Conservation (phyloP, 805 yeast genomes). For the Saccharomyces jurei region DNA sequence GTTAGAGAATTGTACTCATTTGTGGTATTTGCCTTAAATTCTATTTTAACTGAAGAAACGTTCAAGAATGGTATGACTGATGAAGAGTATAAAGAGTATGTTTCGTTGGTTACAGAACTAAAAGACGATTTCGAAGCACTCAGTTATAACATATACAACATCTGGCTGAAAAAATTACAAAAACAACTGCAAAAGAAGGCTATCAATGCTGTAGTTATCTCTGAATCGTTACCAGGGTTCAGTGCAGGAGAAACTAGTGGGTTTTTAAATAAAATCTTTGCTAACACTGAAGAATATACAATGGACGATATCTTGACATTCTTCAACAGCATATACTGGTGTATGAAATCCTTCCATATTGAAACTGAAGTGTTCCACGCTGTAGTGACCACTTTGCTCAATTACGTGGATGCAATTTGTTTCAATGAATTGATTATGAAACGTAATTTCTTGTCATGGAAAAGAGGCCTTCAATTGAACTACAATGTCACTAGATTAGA, state of each 20-base stretch:
- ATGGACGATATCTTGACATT: constrained; percentile 92
- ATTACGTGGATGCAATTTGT: constrained; percentile 84
- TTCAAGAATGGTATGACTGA: constrained; percentile 79
- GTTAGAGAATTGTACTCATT: constrained; percentile 92
- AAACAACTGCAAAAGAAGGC: constrained; percentile 85
- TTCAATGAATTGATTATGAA: constrained; percentile 94
- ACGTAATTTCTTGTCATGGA: constrained; percentile 92
- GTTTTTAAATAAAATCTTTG: constrained; percentile 75
- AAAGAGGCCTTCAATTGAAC: constrained; percentile 92
- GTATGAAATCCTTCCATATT: constrained; percentile 83
- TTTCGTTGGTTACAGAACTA: constrained; percentile 80
- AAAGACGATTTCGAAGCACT: constrained; percentile 90
- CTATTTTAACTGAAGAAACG: constrained; percentile 78
- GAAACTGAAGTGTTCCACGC: constrained; percentile 79
- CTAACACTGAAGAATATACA: constrained; percentile 61
- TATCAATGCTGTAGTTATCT: constrained; percentile 87
- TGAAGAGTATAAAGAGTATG: constrained; percentile 82
- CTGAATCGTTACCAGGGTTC: constrained; percentile 94
- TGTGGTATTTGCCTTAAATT: constrained; percentile 86
- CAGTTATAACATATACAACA: constrained; percentile 87
- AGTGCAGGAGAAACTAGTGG: constrained; percentile 76
- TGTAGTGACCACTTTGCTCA: constrained; percentile 73
- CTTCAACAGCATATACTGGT: constrained; percentile 85
- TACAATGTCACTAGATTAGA: constrained; percentile 93
- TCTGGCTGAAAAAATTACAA: constrained; percentile 95